Conservation (phyloP, 2,329 filamentous ascomycete genomes). For the Plenodomus tracheiphilus region DNA sequence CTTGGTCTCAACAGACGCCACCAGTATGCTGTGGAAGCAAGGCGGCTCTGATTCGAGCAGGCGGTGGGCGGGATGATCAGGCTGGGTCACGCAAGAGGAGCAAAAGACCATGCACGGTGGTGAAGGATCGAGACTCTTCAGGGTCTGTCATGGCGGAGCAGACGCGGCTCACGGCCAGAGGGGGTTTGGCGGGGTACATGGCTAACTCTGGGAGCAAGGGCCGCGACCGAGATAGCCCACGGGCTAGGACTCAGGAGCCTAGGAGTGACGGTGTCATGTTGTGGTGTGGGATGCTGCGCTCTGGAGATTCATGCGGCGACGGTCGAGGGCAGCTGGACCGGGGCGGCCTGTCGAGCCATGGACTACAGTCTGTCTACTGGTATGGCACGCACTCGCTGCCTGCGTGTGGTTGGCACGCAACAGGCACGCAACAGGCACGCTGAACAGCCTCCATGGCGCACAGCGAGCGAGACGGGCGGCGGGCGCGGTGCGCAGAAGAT, state of each 20-base stretch:
- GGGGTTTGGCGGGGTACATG: conserved; percentile 4
- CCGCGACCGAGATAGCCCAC: background rate
- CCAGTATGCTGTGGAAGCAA: conserved; percentile 9
- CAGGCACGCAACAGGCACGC: too few relatives aligned
- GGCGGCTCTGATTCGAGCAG: conserved; percentile 8
- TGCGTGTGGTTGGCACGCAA: too few relatives aligned
- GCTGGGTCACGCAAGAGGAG: background rate
- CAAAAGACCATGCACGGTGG: conserved; percentile 1
- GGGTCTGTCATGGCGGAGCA: background rate
- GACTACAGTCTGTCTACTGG: too few relatives aligned
- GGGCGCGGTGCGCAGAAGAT: too few relatives aligned
- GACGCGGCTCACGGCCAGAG: conserved; percentile 7
- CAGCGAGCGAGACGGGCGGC: too few relatives aligned
- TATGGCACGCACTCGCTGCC: too few relatives aligned
- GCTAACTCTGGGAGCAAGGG: background rate
- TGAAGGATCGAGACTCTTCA: conserved; percentile 5
- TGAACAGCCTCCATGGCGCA: too few relatives aligned
- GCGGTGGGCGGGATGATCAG: conserved; percentile 5
- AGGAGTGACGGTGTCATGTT: too few relatives aligned
- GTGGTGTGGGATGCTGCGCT: too few relatives aligned
- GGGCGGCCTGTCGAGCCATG: background rate
- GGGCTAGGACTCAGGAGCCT: too few relatives aligned
- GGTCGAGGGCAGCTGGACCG: too few relatives aligned
- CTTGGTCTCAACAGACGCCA: conserved; percentile 8
- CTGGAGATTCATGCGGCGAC: too few relatives aligned